Evolutionary conservation across 345 rosid genomes (phyloP).

Genomic region (Rhodamnia argentea): DNA sequence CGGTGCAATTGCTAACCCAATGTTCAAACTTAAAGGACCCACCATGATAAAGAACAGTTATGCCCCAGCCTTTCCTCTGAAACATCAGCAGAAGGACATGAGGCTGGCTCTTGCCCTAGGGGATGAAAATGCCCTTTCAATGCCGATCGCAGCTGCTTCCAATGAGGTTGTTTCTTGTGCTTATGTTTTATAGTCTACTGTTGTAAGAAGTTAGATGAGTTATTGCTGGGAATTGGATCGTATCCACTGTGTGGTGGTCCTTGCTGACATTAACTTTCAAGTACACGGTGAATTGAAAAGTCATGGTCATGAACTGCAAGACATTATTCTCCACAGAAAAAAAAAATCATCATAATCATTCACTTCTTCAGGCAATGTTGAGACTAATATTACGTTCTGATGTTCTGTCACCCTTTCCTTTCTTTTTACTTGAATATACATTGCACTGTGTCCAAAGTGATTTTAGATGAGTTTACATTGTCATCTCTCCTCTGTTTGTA

Average conservation of each 20-base stretch:
- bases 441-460: background rate
- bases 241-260: background rate
- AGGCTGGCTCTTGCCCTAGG: constrained; percentile 97
- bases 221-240: background rate
- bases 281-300: background rate
- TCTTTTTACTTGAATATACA: background rate
- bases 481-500: constrained; percentile 7
- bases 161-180: constrained; percentile 46
- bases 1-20: constrained; percentile 69
- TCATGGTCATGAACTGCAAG: background rate
- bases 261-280: background rate
- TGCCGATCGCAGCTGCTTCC: constrained; percentile 93
- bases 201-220: background rate
- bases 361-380: background rate
- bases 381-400: background rate
- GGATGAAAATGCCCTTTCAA: constrained; percentile 75
- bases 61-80: constrained; percentile 76
- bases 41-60: constrained; percentile 54
- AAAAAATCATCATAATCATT: background rate
- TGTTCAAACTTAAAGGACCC: constrained; percentile 85
- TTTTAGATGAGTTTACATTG: background rate
- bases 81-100: constrained; percentile 94
- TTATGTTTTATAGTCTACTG: background rate
- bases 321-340: background rate
- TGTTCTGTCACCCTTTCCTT: background rate